Base-by-base conservation (phyloP, 2,329 filamentous ascomycete species). In the Monilinia aucupariae region DNA sequence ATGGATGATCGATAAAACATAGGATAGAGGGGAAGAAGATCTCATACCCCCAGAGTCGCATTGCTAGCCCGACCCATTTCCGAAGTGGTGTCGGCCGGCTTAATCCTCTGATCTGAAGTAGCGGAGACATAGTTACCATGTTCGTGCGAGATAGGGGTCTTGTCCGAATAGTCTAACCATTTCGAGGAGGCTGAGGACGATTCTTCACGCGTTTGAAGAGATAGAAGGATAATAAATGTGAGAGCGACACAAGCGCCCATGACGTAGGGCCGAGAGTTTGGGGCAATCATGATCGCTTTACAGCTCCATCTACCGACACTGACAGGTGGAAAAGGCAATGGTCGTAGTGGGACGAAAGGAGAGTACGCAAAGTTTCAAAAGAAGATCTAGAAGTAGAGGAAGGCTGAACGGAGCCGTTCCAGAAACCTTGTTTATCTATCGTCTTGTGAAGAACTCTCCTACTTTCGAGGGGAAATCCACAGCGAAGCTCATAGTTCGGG, bases 161-260 rank as follows among this genome's bases (percentile, higher is more conserved):
- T 56, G 30, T 56, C 54, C 27, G 54, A 56, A 13, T 56, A 56
- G 54, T 56, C 54, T 47, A 56, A 20, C 54, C 54, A 56, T 47
- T 15, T 56, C 34, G 41, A 56, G 4, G 54, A 12, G n/a, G 30
- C 27, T 30, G 37, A 12, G 43, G 43, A 47, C 22, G 43, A 22
- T 56, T 56, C 54, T 45, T 34, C 20, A 1, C 41, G 27, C 34
- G 53, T 34, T 25, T 32, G 41, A 4, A 56, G 12, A 17, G 54
- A 56, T 8, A 56, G 30, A 3, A 56, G 8, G 7, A 32, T 8
- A 9, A 56, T 47, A 4, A 56, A 20, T 2, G 30, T 32, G 41
- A 56, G 54, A 7, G 54, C 41, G 15, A 47, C 8, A 20, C 43
- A 47, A 30, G 30, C 54, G 4, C 54, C 54, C 22, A 56, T 13